Conservation (phyloP, 1,284 basidiomycete species). For the Ustilago nuda region DNA sequence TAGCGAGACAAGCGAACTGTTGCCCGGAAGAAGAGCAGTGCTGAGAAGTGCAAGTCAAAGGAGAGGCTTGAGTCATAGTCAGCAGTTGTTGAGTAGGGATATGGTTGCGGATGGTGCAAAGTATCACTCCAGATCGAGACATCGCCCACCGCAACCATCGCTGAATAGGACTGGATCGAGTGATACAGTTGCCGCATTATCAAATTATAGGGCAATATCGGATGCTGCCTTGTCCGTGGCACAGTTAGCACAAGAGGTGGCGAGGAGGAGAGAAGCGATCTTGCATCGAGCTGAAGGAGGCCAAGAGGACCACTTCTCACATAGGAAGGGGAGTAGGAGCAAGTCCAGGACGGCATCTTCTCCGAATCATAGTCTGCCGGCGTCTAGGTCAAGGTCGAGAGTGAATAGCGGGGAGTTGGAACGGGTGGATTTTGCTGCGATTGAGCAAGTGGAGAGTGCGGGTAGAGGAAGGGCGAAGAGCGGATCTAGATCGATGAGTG, state of each 20-base stretch:
- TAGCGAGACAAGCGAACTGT: conserved; percentile 44
- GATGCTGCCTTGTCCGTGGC: conserved; percentile 56
- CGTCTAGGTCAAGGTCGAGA: conserved; percentile 17
- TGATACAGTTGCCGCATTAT: conserved; percentile 16
- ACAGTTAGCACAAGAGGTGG: conserved; percentile 52
- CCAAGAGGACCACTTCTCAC: conserved; percentile 38
- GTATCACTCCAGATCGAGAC: conserved; percentile 26
- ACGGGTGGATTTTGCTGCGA: neutral
- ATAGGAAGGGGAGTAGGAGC: conserved; percentile 18
- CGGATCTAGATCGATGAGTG: conserved; percentile 20
- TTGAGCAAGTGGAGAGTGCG: neutral
- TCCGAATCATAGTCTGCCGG: conserved; percentile 25
- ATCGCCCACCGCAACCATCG: conserved; percentile 10
- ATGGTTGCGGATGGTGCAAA: neutral
- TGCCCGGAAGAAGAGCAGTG: conserved; percentile 18
- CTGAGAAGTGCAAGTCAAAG: conserved; percentile 26
- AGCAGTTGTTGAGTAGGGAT: conserved; percentile 14
- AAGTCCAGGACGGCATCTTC: conserved; percentile 28
- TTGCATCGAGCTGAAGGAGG: conserved; percentile 19
- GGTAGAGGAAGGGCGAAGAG: neutral
- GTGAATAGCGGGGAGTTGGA: conserved; percentile 35
- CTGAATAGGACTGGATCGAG: conserved; percentile 19
- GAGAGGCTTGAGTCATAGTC: conserved; percentile 25
- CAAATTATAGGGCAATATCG: conserved; percentile 49
- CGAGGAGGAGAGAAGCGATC: conserved; percentile 33